Conservation (phyloP, 129 eudicot species). For the Flaveria trinervia region DNA sequence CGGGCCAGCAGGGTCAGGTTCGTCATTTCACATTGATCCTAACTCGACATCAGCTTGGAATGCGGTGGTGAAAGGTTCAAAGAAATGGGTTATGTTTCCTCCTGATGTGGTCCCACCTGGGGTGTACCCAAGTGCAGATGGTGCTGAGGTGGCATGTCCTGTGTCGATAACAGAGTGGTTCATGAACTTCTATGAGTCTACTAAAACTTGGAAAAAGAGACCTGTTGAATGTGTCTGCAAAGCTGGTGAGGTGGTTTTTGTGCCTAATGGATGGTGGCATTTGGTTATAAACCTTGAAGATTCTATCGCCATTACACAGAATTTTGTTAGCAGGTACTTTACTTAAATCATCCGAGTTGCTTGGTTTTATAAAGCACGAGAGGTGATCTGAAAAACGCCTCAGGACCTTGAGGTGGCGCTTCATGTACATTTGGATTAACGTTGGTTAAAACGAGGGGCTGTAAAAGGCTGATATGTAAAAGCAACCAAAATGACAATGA, state of each 20-base stretch:
- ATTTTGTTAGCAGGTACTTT: conserved; percentile 89
- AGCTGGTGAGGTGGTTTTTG: conserved; percentile 95
- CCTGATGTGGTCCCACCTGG: conserved; percentile 97
- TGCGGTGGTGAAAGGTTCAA: conserved; percentile 92
- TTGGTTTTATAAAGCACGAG: neutral
- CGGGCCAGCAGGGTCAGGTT: conserved; percentile 98
- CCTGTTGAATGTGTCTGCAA: conserved; percentile 92
- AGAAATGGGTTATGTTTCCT: conserved; percentile 93
- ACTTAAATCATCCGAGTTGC: neutral
- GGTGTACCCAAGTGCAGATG: conserved; percentile 95
- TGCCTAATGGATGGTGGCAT: conserved; percentile 99
- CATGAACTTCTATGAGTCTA: conserved; percentile 82
- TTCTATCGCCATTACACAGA: conserved; percentile 93
- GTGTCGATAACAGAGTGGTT: conserved; percentile 98
- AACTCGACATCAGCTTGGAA: conserved; percentile 99
- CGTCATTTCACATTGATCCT: conserved; percentile 97
- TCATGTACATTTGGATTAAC: neutral
- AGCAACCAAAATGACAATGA: no score
- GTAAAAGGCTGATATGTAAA: no score
- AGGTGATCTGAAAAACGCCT: no score
- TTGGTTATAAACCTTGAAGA: conserved; percentile 95
- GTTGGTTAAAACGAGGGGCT: no score
- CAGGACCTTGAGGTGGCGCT: neutral
- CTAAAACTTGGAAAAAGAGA: conserved; percentile 78
- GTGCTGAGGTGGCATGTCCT: conserved; percentile 98